phyloP scores from a whole-genome alignment of 2,329 filamentous ascomycete genomes.

The Cladophialophora exuberans region DNA sequence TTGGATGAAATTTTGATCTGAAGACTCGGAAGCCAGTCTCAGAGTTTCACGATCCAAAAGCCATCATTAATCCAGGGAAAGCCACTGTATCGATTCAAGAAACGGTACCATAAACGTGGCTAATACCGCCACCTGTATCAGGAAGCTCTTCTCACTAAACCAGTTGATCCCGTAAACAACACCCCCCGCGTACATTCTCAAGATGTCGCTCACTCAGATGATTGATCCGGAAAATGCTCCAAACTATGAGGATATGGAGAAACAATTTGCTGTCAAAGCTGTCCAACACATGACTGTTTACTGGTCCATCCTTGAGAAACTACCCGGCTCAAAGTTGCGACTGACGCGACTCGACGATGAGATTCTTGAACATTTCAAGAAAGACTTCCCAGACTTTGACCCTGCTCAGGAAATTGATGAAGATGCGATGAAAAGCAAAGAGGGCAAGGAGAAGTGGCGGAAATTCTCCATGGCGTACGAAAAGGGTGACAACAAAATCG shows the following conservation, averaged over 20 bases:
- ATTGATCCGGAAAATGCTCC: slow-evolving; percentile 64
- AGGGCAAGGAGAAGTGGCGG: slow-evolving; percentile 91
- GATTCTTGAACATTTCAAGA: slow-evolving; percentile 85
- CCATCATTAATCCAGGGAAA: no score
- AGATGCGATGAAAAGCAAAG: slow-evolving; percentile 96
- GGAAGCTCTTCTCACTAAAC: no score
- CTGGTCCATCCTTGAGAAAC: slow-evolving; percentile 91
- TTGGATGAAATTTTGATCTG: no score
- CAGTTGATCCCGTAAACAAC: no score
- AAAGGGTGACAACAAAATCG: slow-evolving; percentile 69
- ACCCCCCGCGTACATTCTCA: no score
- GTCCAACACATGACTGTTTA: slow-evolving; percentile 97
- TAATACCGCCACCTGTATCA: no score
- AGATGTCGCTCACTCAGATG: slow-evolving; percentile 25
- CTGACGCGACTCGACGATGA: slow-evolving; percentile 95
- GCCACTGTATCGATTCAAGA: no score
- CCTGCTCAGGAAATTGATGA: slow-evolving; percentile 79
- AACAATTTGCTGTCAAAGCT: slow-evolving; percentile 97
- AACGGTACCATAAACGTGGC: no score
- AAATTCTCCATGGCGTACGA: slow-evolving; percentile 93
- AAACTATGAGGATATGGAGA: slow-evolving; percentile 85
- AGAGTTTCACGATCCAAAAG: no score
- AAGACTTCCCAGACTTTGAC: slow-evolving; percentile 92
- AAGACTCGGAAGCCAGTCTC: no score
- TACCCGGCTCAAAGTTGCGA: slow-evolving; percentile 83